These are phyloP conservation scores for Malus sieversii DNA, from an alignment of 306 rosid genomes.

Conservation along the genomic window DNA sequence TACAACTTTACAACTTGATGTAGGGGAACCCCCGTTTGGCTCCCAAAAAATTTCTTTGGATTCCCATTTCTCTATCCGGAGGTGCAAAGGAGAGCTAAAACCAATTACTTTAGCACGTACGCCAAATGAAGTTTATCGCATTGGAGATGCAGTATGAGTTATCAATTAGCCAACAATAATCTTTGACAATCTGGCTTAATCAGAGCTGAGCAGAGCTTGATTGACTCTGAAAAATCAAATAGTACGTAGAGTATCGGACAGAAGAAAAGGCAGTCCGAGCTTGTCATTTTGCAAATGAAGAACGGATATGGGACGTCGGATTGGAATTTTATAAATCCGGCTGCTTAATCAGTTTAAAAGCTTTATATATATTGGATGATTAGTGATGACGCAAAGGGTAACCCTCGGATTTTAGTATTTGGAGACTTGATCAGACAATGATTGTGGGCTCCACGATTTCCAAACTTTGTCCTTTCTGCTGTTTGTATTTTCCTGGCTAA, in stretches of 20 bases:
- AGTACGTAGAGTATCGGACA: constrained; percentile 39
- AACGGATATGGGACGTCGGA: constrained; percentile 44
- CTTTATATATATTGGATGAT: constrained; percentile 1
- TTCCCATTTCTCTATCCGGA: too few species aligned
- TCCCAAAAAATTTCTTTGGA: too few species aligned
- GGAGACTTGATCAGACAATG: constrained; percentile 27
- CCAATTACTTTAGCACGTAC: too few species aligned
- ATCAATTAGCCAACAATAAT: background rate
- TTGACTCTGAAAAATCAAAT: background rate
- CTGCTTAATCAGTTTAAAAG: constrained; percentile 20
- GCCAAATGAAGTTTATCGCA: too few species aligned
- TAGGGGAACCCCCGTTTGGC: too few species aligned
- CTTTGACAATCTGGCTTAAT: background rate
- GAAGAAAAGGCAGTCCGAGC: constrained; percentile 43
- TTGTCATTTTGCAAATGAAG: constrained; percentile 42
- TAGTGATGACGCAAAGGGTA: constrained; percentile 21
- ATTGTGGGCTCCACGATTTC: constrained; percentile 40
- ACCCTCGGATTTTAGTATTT: constrained; percentile 39
- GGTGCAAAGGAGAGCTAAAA: too few species aligned
- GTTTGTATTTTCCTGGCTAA: constrained; percentile 26
- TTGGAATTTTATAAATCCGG: constrained; percentile 30
- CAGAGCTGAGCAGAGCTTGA: background rate
- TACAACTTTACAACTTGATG: too few species aligned
- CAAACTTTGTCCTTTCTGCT: constrained; percentile 40
- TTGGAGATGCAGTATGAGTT: background rate